These are phyloP conservation scores for Lenwebbia sp. DNA, from an alignment of 345 rosid genomes.

Conservation along the genomic window DNA sequence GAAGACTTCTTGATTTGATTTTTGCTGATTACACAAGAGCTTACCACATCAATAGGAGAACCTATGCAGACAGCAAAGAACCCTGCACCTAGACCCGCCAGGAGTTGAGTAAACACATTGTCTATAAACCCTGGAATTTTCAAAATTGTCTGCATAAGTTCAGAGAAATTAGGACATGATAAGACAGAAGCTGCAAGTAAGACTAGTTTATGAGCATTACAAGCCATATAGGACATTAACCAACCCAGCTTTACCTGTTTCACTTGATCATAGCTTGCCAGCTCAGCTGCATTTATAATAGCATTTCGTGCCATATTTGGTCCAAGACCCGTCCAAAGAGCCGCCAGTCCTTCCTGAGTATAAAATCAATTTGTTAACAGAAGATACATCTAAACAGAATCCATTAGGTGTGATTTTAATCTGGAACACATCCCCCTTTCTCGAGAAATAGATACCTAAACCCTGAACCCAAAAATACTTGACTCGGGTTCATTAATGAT, in stretches of 20 bases:
- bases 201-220: background rate
- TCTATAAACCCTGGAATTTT: slow-evolving; percentile 89
- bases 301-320: slow-evolving; percentile 95
- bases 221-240: background rate
- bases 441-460: background rate
- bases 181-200: background rate
- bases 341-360: slow-evolving; percentile 70
- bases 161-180: slow-evolving; percentile 21
- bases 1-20: background rate
- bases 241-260: slow-evolving; percentile 41
- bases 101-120: slow-evolving; percentile 64
- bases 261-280: slow-evolving; percentile 96
- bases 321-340: slow-evolving; percentile 95
- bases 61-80: slow-evolving; percentile 92
- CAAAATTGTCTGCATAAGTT: slow-evolving; percentile 87
- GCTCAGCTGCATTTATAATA: slow-evolving; percentile 93
- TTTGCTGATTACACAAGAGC: background rate
- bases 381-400: background rate
- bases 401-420: background rate
- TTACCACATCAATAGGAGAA: slow-evolving; percentile 91
- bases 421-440: background rate
- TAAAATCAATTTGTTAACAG: background rate
- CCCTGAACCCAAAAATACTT: background rate
- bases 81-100: slow-evolving; percentile 95
- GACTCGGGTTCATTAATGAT: background rate